Conservation (phyloP, 352 stramenopile genomes). For the Globisporangium radiosum region DNA sequence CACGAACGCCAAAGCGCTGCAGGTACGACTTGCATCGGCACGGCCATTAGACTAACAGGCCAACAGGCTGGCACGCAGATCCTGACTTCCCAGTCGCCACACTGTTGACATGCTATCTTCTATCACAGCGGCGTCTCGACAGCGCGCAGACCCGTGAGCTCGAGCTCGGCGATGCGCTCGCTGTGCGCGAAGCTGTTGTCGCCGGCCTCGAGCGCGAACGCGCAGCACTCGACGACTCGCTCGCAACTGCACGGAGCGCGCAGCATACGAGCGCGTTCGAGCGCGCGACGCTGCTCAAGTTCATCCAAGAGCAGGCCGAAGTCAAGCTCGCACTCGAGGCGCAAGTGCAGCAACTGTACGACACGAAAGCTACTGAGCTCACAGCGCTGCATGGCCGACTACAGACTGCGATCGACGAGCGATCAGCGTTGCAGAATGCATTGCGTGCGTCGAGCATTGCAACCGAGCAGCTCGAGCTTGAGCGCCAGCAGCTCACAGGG, state of each 20-base stretch:
- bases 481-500: conserved; percentile 19
- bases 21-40: not conserved
- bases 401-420: conserved; percentile 34
- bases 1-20: conserved; percentile 25
- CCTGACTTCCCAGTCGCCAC: no score
- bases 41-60: no score
- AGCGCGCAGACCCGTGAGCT: conserved; percentile 22
- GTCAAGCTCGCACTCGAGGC: conserved; percentile 58
- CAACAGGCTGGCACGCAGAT: no score
- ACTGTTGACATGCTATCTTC: no score
- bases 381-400: conserved; percentile 28
- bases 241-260: conserved; percentile 32
- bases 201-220: conserved; percentile 55
- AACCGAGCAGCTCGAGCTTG: not conserved
- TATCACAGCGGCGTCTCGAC: conserved; percentile 17
- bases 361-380: conserved; percentile 27
- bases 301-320: conserved; percentile 69
- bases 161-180: conserved; percentile 44
- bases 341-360: conserved; percentile 38
- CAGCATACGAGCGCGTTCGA: conserved; percentile 56
- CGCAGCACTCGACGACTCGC: conserved; percentile 31
- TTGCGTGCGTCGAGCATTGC: conserved; percentile 22
- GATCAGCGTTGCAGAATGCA: conserved; percentile 27
- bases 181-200: conserved; percentile 42
- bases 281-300: conserved; percentile 67